Percentiles rank a stretch among this genome's conserved stretches.
Evolutionary conservation across 2,329 filamentous ascomycete species (phyloP).

Genomic region (Trichoderma koningii): DNA sequence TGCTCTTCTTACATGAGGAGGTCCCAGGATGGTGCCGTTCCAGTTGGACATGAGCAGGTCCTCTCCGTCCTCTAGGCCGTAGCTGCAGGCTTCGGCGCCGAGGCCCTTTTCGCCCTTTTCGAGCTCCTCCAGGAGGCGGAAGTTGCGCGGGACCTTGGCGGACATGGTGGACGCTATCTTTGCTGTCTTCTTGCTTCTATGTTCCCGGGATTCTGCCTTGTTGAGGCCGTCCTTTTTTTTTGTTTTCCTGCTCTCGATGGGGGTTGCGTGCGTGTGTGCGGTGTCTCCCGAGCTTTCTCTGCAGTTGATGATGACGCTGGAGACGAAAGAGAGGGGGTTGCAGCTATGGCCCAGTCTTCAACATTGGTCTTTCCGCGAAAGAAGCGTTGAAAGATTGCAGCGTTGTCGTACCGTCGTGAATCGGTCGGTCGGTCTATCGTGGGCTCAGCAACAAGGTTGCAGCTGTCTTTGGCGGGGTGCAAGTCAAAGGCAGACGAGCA

Average conservation of each 20-base stretch:
- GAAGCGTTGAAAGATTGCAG: neutral
- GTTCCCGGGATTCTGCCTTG: no score
- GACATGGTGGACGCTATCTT: conserved; percentile 35
- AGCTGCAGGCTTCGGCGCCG: conserved; percentile 95
- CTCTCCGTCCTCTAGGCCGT: conserved; percentile 90
- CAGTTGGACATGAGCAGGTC: conserved; percentile 97
- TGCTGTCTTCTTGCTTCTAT: neutral
- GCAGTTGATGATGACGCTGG: neutral
- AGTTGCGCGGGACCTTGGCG: conserved; percentile 84
- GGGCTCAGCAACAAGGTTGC: neutral
- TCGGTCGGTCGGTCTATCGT: neutral
- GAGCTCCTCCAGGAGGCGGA: conserved; percentile 92
- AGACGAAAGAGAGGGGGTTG: no score
- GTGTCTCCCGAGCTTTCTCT: neutral
- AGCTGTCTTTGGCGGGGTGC: conserved; percentile 16
- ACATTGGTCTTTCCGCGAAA: neutral
- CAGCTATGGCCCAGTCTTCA: neutral
- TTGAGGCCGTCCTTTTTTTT: no score
- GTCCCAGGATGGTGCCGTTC: conserved; percentile 96
- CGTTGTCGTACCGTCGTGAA: neutral
- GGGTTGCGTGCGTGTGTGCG: neutral
- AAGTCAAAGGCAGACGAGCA: conserved; percentile 5
- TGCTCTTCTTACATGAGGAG: conserved; percentile 84
- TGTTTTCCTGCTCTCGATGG: neutral
- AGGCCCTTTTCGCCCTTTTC: conserved; percentile 99